phyloP scores from a whole-genome alignment of 2,329 filamentous ascomycete species.

The Venturia effusa region DNA sequence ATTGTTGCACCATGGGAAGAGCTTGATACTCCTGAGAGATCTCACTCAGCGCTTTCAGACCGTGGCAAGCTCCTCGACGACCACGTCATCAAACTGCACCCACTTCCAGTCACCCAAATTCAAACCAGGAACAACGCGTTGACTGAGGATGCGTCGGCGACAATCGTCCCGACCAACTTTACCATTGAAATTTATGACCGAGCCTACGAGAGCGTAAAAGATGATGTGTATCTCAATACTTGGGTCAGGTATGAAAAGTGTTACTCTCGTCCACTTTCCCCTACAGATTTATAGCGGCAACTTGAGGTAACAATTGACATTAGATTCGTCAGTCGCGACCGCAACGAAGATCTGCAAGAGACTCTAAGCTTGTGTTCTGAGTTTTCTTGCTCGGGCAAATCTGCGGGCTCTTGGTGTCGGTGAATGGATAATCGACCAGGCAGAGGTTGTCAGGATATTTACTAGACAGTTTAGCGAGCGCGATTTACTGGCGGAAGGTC shows the following conservation, averaged over 20 bases:
- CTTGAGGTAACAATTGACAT: background rate
- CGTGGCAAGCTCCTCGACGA: background rate
- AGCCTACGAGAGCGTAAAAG: slow-evolving; percentile 12
- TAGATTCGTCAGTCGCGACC: slow-evolving; percentile 2
- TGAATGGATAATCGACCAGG: background rate
- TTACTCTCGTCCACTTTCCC: slow-evolving; percentile 7
- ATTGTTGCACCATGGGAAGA: slow-evolving; percentile 8
- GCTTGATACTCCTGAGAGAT: background rate
- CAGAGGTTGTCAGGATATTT: background rate
- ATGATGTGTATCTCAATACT: slow-evolving; percentile 13
- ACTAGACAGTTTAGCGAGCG: background rate
- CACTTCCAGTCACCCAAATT: slow-evolving; percentile 9
- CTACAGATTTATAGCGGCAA: slow-evolving; percentile 12
- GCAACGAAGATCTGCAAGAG: background rate
- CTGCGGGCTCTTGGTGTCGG: background rate
- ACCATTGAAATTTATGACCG: slow-evolving; percentile 11
- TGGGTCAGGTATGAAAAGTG: slow-evolving; percentile 12
- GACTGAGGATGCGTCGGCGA: background rate
- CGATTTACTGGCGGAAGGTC: background rate
- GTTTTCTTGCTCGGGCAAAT: background rate
- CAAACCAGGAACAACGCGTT: background rate
- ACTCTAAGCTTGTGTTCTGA: background rate
- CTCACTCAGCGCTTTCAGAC: slow-evolving; percentile 2
- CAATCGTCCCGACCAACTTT: slow-evolving; percentile 9
- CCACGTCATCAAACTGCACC: slow-evolving; percentile 12